Evolutionary conservation across 495 filamentous ascomycete species (phyloP), one percentile per base, ranked within the genome.

Genomic region (Lindgomyces ingoldianus): DNA sequence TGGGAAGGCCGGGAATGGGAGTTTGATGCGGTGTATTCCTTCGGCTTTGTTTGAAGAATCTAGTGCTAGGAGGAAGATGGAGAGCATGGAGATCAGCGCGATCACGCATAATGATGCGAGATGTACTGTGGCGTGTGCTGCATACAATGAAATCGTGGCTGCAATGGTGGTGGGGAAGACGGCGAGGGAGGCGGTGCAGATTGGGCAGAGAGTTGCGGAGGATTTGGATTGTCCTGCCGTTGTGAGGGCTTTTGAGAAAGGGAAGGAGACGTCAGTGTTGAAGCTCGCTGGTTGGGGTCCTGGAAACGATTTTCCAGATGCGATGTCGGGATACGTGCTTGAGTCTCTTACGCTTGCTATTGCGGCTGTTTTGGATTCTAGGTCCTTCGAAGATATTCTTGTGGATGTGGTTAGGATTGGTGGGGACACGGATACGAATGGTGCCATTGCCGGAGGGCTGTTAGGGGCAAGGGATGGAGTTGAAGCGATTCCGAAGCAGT

Each of bases 371-470:
- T 39, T 64, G 19, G 66, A 69, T 41, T 19, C 42, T 4, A 51
- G 60, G 39, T 25, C 48, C 1, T 57, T 69, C 18, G 66, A 60
- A n/a, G 60, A 69, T 52, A 61, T 65, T 16, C 61, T 69, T 1
- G 61, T 69, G 6, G 66, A 65, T 57, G 66, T 69, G 3, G 55
- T 69, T 6, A 33, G 60, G 19, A 39, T 65, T 33, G 66, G 66
- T 18, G 62, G 61, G 3, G 66, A 69, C 30, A 65, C 60, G 0
- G 66, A 69, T 61, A 69, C 66, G 1, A 69, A 69, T 52, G 66
- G 55, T 16, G 66, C 66, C 11, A 69, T 69, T 39, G 55, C 60
- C 1, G 66, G 66, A 12, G 66, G 66, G 3, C 26, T 69, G 22
- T 22, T 69, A n/a, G 66, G 66, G 1, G 66, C 60, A 19, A 55